These are phyloP conservation scores for Glycine soja DNA, from an alignment of 306 rosid genomes.

Conservation along the genomic window DNA sequence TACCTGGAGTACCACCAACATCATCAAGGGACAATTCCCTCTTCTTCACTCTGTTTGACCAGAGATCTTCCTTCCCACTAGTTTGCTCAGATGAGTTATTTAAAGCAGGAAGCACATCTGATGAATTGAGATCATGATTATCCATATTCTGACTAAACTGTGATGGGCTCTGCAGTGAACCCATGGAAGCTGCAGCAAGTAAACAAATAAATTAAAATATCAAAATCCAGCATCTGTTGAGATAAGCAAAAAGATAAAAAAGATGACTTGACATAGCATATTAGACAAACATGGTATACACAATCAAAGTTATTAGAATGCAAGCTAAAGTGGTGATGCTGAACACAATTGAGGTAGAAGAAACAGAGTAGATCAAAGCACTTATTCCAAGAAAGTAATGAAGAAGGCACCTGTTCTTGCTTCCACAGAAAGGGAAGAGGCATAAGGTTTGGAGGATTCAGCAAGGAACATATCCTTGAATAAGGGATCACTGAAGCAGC, in stretches of 20 bases:
- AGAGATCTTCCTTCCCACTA: constrained; percentile 73
- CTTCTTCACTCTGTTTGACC: constrained; percentile 95
- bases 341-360: constrained; percentile 29
- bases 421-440: constrained; percentile 68
- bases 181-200: constrained; percentile 74
- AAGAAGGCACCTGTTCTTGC: constrained; percentile 65
- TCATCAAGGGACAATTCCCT: constrained; percentile 95
- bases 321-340: constrained; percentile 7
- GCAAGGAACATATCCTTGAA: constrained; percentile 74
- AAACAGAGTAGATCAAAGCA: constrained; percentile 36
- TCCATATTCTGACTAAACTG: constrained; percentile 75
- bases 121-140: constrained; percentile 64
- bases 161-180: constrained; percentile 83
- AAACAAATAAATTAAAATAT: constrained; percentile 15
- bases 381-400: constrained; percentile 13
- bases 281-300: constrained; percentile 26
- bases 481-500: constrained; percentile 84
- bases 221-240: constrained; percentile 9
- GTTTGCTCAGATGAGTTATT: constrained; percentile 69
- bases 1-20: constrained; percentile 68
- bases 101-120: constrained; percentile 66
- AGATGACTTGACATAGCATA: neutral
- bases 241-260: constrained; percentile 24
- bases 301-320: constrained; percentile 34
- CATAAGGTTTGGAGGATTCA: constrained; percentile 69